Evolutionary conservation across 108 stramenopile genomes (phyloP).

Genomic region (Schizochytrium sp.): DNA sequence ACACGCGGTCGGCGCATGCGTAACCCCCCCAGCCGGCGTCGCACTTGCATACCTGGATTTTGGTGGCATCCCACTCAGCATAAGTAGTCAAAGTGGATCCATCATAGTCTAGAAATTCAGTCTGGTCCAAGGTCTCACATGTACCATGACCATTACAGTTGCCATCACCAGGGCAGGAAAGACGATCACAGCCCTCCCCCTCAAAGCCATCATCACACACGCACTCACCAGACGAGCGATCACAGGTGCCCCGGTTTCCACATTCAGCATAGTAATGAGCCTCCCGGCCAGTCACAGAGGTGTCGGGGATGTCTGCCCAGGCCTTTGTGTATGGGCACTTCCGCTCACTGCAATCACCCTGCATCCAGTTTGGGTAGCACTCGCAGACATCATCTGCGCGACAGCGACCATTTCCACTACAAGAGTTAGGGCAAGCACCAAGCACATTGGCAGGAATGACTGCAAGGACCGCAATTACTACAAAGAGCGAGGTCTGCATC

Average conservation of each 20-base stretch:
- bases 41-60: slow-evolving; percentile 73
- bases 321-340: slow-evolving; percentile 72
- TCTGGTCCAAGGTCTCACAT: slow-evolving; percentile 72
- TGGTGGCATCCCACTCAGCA: slow-evolving; percentile 62
- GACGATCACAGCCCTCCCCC: slow-evolving; percentile 74
- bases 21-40: slow-evolving; percentile 73
- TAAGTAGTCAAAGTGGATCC: slow-evolving; percentile 65
- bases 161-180: slow-evolving; percentile 61
- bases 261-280: slow-evolving; percentile 74
- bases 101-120: slow-evolving; percentile 68
- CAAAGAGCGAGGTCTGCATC: not conserved
- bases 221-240: slow-evolving; percentile 72
- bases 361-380: slow-evolving; percentile 80
- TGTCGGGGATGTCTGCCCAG: slow-evolving; percentile 70
- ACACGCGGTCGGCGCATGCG: slow-evolving; percentile 71
- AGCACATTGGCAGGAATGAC: not conserved
- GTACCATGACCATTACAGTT: slow-evolving; percentile 74
- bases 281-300: slow-evolving; percentile 65
- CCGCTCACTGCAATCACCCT: slow-evolving; percentile 83
- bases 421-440: slow-evolving; percentile 59
- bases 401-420: slow-evolving; percentile 76
- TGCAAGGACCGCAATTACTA: not conserved
- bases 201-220: slow-evolving; percentile 74
- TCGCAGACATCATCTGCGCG: slow-evolving; percentile 74
- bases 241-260: slow-evolving; percentile 74